Base-by-base conservation (phyloP, 768 basidiomycete species). In the Rhodotorula paludigena region DNA sequence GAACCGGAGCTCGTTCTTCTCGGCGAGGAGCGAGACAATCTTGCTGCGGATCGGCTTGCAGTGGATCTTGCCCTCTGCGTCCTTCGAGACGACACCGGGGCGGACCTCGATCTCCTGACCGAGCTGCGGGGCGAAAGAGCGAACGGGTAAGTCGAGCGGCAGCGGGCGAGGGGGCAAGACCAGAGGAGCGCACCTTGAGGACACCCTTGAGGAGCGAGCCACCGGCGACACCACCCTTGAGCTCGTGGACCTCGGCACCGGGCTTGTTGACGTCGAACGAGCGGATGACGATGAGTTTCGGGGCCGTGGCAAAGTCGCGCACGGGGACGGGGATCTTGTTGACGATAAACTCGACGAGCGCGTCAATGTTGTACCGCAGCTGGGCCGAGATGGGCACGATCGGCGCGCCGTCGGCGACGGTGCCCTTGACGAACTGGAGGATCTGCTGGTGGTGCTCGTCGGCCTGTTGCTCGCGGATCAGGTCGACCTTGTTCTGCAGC, bases 181-280 rank as follows among this genome's bases (percentile, higher is more conserved):
- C 9, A 30, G 45, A 39, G 21, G 42, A 38, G 30, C 78, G 63
- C 58, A 80, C 83, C 66, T 83, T 84, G 66, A 99, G 85, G 32
- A 96, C 88, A 75, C 96, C 94, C 9, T 86, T 89, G 69, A 99
- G 83, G 76, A 98, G 94, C 18, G 89, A 92, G 28, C 96, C 94
- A 78, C 96, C 96, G 25, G 96, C 96, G 45, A 98, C 96, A 76
- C 96, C 96, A 65, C 94, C 94, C 80, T 97, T 94, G 67, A 98
- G 84, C 49, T 99, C 96, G 74, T 94, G 89, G 7, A 98, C 92
- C 76, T 92, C 92, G 7, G 93, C 86, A 77, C 94, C 96, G 18
- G 96, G 96, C 80, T 96, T 97, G 84, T 99, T 99, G 78, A 99
- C 94, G 78, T 99, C 96, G 80, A 98, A 99, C 28, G 92, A 96